Evolutionary conservation across 768 basidiomycete genomes (phyloP).

Genomic region (Cantharellus anzutake): DNA sequence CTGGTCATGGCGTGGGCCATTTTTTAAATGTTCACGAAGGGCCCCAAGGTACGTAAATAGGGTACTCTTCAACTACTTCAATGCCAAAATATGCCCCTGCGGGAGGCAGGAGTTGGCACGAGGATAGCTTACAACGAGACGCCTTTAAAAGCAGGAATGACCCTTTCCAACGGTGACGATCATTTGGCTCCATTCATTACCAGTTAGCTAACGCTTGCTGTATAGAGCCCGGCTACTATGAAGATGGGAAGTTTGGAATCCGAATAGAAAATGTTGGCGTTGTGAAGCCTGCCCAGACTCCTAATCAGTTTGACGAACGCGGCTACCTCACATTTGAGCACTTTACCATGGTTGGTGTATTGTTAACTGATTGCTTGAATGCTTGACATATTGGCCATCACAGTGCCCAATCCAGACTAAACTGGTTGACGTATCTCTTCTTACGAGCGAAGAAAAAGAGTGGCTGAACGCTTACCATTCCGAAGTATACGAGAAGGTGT

Average conservation of each 20-base stretch:
- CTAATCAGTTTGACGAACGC: slow-evolving; percentile 61
- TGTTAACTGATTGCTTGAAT: neutral
- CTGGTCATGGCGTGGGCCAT: slow-evolving; percentile 88
- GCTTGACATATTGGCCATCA: neutral
- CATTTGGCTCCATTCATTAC: neutral
- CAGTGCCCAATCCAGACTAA: slow-evolving; percentile 78
- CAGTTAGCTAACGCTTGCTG: neutral
- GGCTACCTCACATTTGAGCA: slow-evolving; percentile 73
- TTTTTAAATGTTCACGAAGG: slow-evolving; percentile 93
- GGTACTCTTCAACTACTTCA: neutral
- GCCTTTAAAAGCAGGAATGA: slow-evolving; percentile 67
- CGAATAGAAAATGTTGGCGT: slow-evolving; percentile 83
- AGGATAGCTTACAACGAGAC: slow-evolving; percentile 43
- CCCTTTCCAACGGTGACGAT: slow-evolving; percentile 54
- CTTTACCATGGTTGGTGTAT: slow-evolving; percentile 58
- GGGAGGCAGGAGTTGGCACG: slow-evolving; percentile 3
- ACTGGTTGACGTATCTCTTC: slow-evolving; percentile 42
- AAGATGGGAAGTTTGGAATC: slow-evolving; percentile 79
- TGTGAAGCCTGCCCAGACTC: slow-evolving; percentile 49
- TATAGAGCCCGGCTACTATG: slow-evolving; percentile 78
- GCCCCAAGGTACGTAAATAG: slow-evolving; percentile 23
- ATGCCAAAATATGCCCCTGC: neutral
- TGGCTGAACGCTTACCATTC: slow-evolving; percentile 81
- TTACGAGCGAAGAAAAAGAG: slow-evolving; percentile 44
- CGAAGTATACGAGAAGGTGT: slow-evolving; percentile 53